phyloP scores from a whole-genome alignment of 2,329 filamentous ascomycete genomes.

The Talaromyces sp. region DNA sequence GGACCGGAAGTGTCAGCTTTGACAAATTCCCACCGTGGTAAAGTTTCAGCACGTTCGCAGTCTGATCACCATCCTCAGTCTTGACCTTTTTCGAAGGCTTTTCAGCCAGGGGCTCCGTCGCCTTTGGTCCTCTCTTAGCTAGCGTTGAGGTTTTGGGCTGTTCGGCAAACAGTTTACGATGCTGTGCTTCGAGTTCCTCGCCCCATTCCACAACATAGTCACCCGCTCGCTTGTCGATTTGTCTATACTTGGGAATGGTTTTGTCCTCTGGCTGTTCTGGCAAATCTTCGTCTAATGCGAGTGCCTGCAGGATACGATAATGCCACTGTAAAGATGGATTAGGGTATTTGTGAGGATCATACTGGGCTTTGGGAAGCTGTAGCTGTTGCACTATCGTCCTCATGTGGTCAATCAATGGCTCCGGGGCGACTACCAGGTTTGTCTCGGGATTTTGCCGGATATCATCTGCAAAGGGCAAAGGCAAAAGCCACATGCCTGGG shows the following conservation, averaged over 20 bases:
- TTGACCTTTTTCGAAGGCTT: conserved; percentile 46
- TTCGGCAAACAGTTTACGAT: conserved; percentile 38
- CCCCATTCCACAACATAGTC: conserved; percentile 76
- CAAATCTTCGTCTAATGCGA: conserved; percentile 87
- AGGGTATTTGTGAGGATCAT: conserved; percentile 81
- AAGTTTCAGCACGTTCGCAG: conserved; percentile 34
- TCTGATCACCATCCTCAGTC: conserved; percentile 24
- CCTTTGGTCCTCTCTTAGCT: conserved; percentile 41
- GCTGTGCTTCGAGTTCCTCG: conserved; percentile 59
- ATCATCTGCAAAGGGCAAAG: conserved; percentile 86
- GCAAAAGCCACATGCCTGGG: conserved; percentile 82
- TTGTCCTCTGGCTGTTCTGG: conserved; percentile 71
- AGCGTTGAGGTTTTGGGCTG: conserved; percentile 41
- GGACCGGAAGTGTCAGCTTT: conserved; percentile 44
- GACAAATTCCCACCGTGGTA: conserved; percentile 41
- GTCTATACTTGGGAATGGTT: conserved; percentile 76
- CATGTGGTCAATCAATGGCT: conserved; percentile 76
- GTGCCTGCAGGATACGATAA: conserved; percentile 85
- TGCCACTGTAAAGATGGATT: conserved; percentile 96
- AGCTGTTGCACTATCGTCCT: conserved; percentile 76
- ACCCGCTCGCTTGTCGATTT: conserved; percentile 85
- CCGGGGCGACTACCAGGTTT: conserved; percentile 55
- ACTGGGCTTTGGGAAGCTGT: conserved; percentile 79
- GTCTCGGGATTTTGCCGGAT: conserved; percentile 69
- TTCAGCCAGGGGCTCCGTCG: conserved; percentile 20